These are phyloP conservation scores for Trypanosoma brucei DNA, from an alignment of 208 protist genomes.

Conservation along the genomic window DNA sequence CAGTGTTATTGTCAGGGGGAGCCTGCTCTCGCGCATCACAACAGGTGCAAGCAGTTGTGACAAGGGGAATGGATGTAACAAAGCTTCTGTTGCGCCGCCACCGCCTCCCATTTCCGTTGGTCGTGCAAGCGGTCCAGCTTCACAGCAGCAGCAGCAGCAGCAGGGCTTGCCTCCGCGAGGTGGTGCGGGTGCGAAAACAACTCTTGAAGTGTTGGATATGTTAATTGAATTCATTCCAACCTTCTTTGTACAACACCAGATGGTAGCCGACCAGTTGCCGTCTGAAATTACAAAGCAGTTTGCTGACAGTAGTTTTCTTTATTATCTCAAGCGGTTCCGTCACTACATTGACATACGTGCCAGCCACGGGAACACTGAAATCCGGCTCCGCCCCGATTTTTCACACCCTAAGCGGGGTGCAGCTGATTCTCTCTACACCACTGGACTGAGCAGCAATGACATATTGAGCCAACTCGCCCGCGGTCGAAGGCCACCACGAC, in stretches of 20 bases:
- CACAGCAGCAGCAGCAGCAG: not conserved
- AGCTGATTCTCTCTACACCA: slow-evolving; percentile 45
- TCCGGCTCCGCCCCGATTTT: slow-evolving; percentile 61
- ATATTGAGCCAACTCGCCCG: slow-evolving; percentile 18
- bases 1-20: slow-evolving; percentile 21
- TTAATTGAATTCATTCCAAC: slow-evolving; percentile 80
- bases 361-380: slow-evolving; percentile 36
- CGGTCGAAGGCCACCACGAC: slow-evolving; percentile 48
- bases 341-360: slow-evolving; percentile 78
- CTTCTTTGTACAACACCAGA: slow-evolving; percentile 57
- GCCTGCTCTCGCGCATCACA: slow-evolving; percentile 11
- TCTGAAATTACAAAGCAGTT: slow-evolving; percentile 44
- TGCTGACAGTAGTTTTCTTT: slow-evolving; percentile 41
- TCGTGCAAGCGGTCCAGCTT: not conserved
- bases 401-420: slow-evolving; percentile 58
- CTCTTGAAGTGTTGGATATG: slow-evolving; percentile 50
- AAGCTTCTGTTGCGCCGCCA: slow-evolving; percentile 11
- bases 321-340: slow-evolving; percentile 65
- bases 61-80: not conserved
- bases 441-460: slow-evolving; percentile 12
- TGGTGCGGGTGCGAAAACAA: slow-evolving; percentile 20
- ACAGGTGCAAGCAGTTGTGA: not conserved
- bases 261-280: slow-evolving; percentile 46
- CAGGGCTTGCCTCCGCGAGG: not conserved
- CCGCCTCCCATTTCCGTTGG: slow-evolving; percentile 10